These are phyloP conservation scores for Botrytis deweyae DNA, from an alignment of 2,329 filamentous ascomycete species.

Conservation along the genomic window DNA sequence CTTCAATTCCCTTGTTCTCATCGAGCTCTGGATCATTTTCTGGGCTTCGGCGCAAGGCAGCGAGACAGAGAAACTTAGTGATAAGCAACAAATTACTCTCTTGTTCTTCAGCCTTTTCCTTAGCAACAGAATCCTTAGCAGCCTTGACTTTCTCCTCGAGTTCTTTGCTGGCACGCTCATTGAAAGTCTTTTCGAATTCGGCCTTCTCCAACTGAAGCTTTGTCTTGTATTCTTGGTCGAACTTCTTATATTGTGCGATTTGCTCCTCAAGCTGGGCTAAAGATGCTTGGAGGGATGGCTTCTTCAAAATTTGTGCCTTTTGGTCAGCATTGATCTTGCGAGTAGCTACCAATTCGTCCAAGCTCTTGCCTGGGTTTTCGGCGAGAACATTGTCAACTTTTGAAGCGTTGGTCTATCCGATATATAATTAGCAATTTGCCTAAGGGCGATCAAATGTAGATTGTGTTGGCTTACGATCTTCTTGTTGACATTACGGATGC, in stretches of 20 bases:
- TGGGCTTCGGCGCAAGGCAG: constrained; percentile 70
- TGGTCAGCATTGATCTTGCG: constrained; percentile 81
- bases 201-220: constrained; percentile 58
- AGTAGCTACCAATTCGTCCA: constrained; percentile 69
- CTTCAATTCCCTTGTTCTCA: constrained; percentile 79
- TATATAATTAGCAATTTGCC: constrained; percentile 27
- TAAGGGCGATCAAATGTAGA: background rate
- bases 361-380: constrained; percentile 67
- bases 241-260: constrained; percentile 70
- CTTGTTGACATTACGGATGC: constrained; percentile 88
- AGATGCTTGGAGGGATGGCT: constrained; percentile 68
- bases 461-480: constrained; percentile 69
- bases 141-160: constrained; percentile 51
- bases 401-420: constrained; percentile 60
- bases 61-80: constrained; percentile 77
- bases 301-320: constrained; percentile 74
- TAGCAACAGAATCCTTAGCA: constrained; percentile 43
- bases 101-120: constrained; percentile 55
- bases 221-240: constrained; percentile 69
- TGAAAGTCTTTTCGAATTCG: constrained; percentile 57
- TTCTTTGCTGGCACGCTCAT: constrained; percentile 48
- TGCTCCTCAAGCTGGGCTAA: constrained; percentile 72
- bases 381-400: constrained; percentile 70
- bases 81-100: constrained; percentile 66
- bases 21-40: constrained; percentile 62